These are phyloP conservation scores for Jatropha multifida DNA, from an alignment of 441 rosid genomes.

Conservation along the genomic window DNA sequence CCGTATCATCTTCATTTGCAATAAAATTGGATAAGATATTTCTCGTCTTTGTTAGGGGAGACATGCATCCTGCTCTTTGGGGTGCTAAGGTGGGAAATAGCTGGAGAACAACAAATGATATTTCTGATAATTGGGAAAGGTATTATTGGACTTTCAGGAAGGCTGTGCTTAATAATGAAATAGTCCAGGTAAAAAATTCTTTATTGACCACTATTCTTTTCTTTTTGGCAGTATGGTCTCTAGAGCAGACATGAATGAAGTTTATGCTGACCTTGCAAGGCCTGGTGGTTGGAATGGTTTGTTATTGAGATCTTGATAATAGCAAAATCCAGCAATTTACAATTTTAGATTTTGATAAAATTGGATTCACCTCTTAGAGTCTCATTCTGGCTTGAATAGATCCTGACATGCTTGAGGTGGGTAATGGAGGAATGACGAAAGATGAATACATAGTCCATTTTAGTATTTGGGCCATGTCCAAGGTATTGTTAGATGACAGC, in stretches of 20 bases:
- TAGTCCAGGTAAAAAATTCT: background rate
- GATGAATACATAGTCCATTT: conserved; percentile 60
- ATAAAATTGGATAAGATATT: background rate
- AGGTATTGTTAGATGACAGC: conserved; percentile 30
- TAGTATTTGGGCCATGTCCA: conserved; percentile 61
- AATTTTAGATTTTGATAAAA: background rate
- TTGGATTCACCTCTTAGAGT: background rate
- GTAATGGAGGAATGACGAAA: conserved; percentile 64
- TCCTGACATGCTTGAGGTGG: conserved; percentile 73
- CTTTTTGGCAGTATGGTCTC: conserved; percentile 46
- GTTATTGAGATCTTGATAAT: conserved; percentile 6
- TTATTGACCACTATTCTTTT: background rate
- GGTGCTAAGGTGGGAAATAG: conserved; percentile 59
- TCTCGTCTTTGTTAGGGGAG: conserved; percentile 42
- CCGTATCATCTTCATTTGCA: background rate
- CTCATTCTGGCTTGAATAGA: conserved; percentile 27
- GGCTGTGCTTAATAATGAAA: background rate
- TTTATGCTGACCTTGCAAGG: conserved; percentile 49
- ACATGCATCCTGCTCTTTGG: conserved; percentile 65
- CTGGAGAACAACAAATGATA: conserved; percentile 70
- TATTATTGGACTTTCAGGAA: conserved; percentile 14
- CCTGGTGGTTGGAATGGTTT: conserved; percentile 85
- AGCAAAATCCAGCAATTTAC: background rate
- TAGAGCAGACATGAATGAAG: conserved; percentile 53
- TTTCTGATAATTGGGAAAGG: conserved; percentile 56